These are phyloP conservation scores for Tetrapisispora namnaoensis DNA, from an alignment of 805 yeast genomes.

Conservation along the genomic window DNA sequence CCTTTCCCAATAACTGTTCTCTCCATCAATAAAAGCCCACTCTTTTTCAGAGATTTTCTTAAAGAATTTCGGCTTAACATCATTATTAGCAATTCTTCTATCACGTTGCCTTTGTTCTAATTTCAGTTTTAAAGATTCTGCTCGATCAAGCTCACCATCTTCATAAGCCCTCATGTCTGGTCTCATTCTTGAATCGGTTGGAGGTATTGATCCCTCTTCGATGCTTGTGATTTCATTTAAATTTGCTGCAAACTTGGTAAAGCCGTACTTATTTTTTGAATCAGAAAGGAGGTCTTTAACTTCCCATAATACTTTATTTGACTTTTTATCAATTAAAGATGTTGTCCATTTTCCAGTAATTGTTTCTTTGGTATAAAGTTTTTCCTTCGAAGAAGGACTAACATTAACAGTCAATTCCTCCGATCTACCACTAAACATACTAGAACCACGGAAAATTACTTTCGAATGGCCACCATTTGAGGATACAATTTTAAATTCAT, in stretches of 20 bases:
- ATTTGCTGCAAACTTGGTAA: constrained; percentile 71
- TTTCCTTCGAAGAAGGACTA: constrained; percentile 12
- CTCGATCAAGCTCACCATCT: constrained; percentile 54
- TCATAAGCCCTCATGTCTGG: constrained; percentile 78
- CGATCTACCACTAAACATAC: constrained; percentile 76
- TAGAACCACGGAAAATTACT: constrained; percentile 66
- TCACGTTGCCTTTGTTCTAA: constrained; percentile 76
- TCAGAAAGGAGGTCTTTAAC: constrained; percentile 55
- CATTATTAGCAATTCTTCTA: constrained; percentile 53
- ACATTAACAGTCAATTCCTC: constrained; percentile 45
- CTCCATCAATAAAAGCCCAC: constrained; percentile 52
- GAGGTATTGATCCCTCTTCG: constrained; percentile 58
- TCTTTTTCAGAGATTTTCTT: constrained; percentile 32
- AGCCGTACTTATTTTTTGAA: constrained; percentile 64
- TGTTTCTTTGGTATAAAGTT: constrained; percentile 11
- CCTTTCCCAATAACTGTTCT: constrained; percentile 67
- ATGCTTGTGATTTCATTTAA: constrained; percentile 69
- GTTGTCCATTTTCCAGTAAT: constrained; percentile 80
- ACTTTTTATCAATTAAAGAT: constrained; percentile 34
- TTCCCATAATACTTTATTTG: constrained; percentile 50
- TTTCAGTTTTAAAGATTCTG: constrained; percentile 57
- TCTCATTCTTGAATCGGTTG: constrained; percentile 81
- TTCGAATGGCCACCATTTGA: constrained; percentile 61
- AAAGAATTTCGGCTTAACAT: constrained; percentile 53
- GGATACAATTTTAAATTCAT: constrained; percentile 54